A percentile compares a stretch with the other conserved stretches of the same genome.
Evolutionary conservation across 2,329 filamentous ascomycete species (phyloP).

Genomic region (Bipolaris cookei): DNA sequence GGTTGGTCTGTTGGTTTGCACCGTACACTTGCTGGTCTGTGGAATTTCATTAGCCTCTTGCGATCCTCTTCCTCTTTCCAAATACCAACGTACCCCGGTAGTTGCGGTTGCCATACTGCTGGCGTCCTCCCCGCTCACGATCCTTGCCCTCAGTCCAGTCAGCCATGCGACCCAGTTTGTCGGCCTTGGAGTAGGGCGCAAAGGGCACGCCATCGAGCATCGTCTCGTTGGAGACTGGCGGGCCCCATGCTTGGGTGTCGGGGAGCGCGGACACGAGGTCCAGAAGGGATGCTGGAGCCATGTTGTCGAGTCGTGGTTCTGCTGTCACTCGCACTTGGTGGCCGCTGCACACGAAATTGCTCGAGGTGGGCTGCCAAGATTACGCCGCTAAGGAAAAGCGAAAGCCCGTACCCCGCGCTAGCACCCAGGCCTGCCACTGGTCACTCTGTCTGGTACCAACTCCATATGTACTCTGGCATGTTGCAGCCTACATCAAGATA

Average conservation of each 20-base stretch:
- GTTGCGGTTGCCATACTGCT: conserved; percentile 84
- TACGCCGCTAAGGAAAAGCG: conserved; percentile 23
- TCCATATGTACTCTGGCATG: background rate
- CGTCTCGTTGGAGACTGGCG: conserved; percentile 79
- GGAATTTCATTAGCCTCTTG: conserved; percentile 22
- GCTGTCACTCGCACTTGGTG: conserved; percentile 13
- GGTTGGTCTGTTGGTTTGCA: conserved; percentile 76
- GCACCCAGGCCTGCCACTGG: background rate
- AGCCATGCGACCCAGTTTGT: conserved; percentile 98
- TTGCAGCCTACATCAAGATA: background rate
- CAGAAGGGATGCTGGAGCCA: conserved; percentile 56
- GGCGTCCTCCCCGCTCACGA: conserved; percentile 76
- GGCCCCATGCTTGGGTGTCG: conserved; percentile 72
- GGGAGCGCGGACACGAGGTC: conserved; percentile 58
- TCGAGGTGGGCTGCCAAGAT: conserved; percentile 28
- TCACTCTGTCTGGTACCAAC: background rate
- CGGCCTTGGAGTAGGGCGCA: conserved; percentile 96
- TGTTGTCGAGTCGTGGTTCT: conserved; percentile 36
- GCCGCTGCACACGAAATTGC: conserved; percentile 30
- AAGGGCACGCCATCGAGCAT: conserved; percentile 95
- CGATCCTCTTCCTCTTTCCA: background rate
- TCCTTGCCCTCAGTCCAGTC: conserved; percentile 97
- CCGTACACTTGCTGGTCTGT: conserved; percentile 96
- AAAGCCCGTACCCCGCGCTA: conserved; percentile 22
- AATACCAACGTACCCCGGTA: conserved; percentile 72